These are phyloP conservation scores for Ustilago shanxiensis DNA, from an alignment of 1,284 basidiomycete genomes.

Conservation along the genomic window DNA sequence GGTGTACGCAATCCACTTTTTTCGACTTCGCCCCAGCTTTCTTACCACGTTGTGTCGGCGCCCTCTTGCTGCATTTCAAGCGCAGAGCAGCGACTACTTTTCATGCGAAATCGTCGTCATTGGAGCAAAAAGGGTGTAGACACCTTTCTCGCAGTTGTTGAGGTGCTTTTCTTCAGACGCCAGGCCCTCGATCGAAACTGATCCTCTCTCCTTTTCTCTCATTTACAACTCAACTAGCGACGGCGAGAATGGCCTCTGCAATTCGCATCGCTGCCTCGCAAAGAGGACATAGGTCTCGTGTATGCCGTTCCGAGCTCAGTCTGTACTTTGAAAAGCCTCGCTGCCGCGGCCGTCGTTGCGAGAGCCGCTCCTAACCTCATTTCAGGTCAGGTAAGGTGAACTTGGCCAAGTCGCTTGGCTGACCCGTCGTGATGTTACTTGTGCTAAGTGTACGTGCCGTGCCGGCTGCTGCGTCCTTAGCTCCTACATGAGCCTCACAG, in stretches of 20 bases:
- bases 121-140: too few species aligned
- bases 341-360: background rate
- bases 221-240: too few species aligned
- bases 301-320: background rate
- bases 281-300: background rate
- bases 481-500: background rate
- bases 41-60: background rate
- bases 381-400: too few species aligned
- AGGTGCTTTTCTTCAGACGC: too few species aligned
- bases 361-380: background rate
- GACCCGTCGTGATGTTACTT: too few species aligned
- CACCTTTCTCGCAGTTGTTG: too few species aligned
- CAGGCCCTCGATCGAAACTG: too few species aligned
- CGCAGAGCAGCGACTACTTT: background rate
- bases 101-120: background rate
- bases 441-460: too few species aligned
- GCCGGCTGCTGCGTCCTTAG: background rate
- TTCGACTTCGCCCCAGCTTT: background rate
- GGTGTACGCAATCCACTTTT: too few species aligned
- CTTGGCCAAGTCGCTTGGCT: background rate
- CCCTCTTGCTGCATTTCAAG: background rate
- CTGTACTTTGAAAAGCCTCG: background rate
- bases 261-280: background rate
- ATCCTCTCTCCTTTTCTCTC: too few species aligned
- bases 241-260: too few species aligned